Evolutionary conservation across 805 yeast species (phyloP).

Genomic region (Schizosaccharomyces lindneri): DNA sequence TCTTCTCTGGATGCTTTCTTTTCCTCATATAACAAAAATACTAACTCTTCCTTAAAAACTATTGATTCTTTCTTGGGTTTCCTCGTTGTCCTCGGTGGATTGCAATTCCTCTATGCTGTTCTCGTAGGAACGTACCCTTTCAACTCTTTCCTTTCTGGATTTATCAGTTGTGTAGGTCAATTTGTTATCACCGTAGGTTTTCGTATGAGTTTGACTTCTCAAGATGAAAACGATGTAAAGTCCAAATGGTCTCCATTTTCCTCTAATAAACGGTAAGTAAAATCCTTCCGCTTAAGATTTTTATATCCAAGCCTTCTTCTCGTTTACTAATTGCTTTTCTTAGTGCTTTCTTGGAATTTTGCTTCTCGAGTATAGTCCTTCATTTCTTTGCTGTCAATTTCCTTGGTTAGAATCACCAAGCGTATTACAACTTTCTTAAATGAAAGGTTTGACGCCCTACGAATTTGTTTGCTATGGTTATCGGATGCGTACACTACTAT

Average conservation of each 20-base stretch:
- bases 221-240: constrained; percentile 14
- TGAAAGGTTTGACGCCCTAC: neutral
- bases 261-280: constrained; percentile 18
- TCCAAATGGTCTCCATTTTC: constrained; percentile 35
- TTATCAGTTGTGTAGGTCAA: constrained; percentile 78
- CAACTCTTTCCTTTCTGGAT: constrained; percentile 89
- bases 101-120: constrained; percentile 57
- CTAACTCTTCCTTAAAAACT: constrained; percentile 18
- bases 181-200: constrained; percentile 45
- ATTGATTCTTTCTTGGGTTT: constrained; percentile 59
- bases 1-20: neutral
- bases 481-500: neutral
- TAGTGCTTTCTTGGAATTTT: constrained; percentile 60
- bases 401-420: constrained; percentile 4
- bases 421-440: neutral
- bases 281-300: constrained; percentile 11
- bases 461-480: neutral
- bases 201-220: neutral
- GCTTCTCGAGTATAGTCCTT: constrained; percentile 63
- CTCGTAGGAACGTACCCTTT: constrained; percentile 77
- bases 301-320: neutral
- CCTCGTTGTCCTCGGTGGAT: constrained; percentile 43
- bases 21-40: constrained; percentile 3
- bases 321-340: neutral
- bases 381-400: constrained; percentile 82